Conservation (phyloP, 2,329 filamentous ascomycete genomes). For the Colletotrichum australisinense region DNA sequence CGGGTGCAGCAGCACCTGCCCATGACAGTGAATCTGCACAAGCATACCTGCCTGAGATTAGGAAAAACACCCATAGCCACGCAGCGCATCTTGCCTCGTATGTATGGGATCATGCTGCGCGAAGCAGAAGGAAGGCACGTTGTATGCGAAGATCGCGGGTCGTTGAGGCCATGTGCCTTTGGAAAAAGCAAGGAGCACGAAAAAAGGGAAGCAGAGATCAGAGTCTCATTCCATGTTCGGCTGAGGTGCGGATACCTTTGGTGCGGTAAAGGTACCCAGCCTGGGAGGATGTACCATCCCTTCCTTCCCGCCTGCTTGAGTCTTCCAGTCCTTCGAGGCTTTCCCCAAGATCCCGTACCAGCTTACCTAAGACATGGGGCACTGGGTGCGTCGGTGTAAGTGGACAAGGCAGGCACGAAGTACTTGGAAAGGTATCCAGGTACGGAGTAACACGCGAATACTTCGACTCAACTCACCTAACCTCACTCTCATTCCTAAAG, state of each 20-base stretch:
- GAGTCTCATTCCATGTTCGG: neutral
- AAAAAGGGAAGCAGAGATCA: neutral
- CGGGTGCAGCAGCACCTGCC: slow-evolving; percentile 1
- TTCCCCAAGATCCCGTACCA: neutral
- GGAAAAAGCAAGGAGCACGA: neutral
- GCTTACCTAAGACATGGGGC: slow-evolving; percentile 3
- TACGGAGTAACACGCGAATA: no score
- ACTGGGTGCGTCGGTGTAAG: neutral
- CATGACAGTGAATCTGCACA: neutral
- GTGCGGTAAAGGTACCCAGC: neutral
- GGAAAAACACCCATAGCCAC: neutral
- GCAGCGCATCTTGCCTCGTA: neutral
- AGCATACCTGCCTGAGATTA: neutral
- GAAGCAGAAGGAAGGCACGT: neutral
- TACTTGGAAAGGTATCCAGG: neutral
- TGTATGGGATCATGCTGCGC: neutral
- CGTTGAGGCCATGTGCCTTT: neutral
- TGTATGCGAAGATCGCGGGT: neutral
- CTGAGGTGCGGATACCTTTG: neutral
- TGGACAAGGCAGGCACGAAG: neutral
- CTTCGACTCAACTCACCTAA: neutral
- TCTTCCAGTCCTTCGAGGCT: neutral
- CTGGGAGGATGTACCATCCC: neutral
- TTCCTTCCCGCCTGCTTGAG: no score
- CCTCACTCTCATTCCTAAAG: neutral